These are phyloP conservation scores for Boletus coccyginus DNA, from an alignment of 768 basidiomycete species.

Conservation along the genomic window DNA sequence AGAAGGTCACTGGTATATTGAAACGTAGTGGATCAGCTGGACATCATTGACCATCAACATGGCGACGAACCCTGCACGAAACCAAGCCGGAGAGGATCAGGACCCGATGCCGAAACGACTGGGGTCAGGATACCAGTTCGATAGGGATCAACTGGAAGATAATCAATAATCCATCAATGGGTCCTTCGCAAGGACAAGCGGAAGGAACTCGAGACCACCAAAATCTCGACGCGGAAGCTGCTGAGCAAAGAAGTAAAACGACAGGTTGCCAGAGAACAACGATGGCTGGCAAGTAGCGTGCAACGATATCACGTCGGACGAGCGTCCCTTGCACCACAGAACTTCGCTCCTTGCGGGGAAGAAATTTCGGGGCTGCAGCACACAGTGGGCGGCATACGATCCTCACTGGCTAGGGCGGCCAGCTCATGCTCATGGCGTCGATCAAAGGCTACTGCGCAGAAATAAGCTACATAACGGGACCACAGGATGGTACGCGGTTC, in stretches of 20 bases:
- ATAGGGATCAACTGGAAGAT: neutral
- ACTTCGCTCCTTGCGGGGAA: neutral
- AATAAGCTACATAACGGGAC: neutral
- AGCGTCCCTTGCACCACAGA: too few species aligned
- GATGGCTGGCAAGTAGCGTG: neutral
- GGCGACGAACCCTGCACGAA: neutral
- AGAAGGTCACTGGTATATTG: neutral
- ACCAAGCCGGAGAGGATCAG: neutral
- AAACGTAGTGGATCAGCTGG: too few species aligned
- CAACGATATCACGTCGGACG: neutral
- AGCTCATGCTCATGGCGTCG: neutral
- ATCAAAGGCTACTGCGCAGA: neutral
- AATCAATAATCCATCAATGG: neutral
- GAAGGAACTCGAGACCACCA: neutral
- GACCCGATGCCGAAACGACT: neutral
- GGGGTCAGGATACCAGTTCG: neutral
- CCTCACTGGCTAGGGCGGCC: neutral
- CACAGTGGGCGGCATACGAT: neutral
- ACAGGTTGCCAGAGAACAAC: neutral
- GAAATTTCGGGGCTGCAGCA: neutral
- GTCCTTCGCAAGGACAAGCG: neutral
- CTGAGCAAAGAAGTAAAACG: neutral
- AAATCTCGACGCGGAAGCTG: neutral
- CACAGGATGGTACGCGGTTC: neutral
- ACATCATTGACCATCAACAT: neutral